These are phyloP conservation scores for Apiotrichum domesticum DNA, from an alignment of 1,284 basidiomycete species.

Conservation along the genomic window DNA sequence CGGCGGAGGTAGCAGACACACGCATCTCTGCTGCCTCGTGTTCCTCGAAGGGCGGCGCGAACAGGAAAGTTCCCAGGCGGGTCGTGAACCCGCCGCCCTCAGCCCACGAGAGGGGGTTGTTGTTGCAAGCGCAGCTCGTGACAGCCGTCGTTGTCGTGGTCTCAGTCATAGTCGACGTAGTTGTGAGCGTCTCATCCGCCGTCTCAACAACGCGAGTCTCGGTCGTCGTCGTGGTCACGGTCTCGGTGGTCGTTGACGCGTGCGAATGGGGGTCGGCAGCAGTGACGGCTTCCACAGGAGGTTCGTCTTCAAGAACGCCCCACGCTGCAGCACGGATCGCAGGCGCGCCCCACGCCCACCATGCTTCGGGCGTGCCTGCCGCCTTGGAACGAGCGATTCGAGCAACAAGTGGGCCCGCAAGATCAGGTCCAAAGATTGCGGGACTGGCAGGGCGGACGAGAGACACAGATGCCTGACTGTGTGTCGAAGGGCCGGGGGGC, in stretches of 20 bases:
- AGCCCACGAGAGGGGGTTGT: not conserved
- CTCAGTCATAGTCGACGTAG: not conserved
- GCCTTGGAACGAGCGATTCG: not conserved
- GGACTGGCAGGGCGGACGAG: not conserved
- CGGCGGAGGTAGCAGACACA: not conserved
- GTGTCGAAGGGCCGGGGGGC: not conserved
- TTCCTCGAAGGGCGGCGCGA: conserved; percentile 1
- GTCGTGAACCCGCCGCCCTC: conserved; percentile 1
- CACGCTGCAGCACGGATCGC: not conserved
- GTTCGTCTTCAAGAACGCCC: not conserved
- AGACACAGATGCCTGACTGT: too few species aligned
- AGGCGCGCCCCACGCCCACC: conserved; percentile 3
- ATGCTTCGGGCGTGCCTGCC: not conserved
- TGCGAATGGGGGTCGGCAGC: not conserved
- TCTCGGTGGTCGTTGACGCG: not conserved
- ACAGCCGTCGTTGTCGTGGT: not conserved
- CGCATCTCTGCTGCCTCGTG: not conserved
- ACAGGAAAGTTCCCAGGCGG: not conserved
- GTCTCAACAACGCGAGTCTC: not conserved
- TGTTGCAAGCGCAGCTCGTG: not conserved
- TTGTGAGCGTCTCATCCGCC: not conserved
- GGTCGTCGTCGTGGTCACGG: not conserved
- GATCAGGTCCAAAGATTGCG: not conserved
- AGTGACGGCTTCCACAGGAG: not conserved
- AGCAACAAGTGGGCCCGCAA: not conserved